These are phyloP conservation scores for Lentinus brumalis DNA, from an alignment of 768 basidiomycete genomes.

Conservation along the genomic window DNA sequence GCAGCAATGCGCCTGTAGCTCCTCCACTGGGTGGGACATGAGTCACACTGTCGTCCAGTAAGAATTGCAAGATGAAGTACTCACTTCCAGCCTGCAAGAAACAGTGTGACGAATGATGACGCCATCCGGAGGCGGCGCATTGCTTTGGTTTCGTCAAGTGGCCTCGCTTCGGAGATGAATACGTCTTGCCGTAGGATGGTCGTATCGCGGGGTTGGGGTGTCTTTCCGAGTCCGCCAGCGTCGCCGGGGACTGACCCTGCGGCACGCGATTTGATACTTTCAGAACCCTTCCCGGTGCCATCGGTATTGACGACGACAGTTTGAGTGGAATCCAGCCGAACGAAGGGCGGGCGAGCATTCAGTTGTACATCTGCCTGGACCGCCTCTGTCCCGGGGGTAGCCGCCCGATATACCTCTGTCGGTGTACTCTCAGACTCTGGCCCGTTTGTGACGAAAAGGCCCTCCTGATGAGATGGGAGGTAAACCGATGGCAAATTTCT, in stretches of 20 bases:
- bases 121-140: conserved; percentile 24
- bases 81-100: conserved; percentile 33
- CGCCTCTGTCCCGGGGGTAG: not conserved
- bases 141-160: conserved; percentile 9
- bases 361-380: not conserved
- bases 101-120: conserved; percentile 25
- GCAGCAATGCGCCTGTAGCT: conserved; percentile 29
- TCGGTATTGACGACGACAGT: not conserved
- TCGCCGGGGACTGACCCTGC: not conserved
- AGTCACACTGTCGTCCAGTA: not conserved
- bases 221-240: not conserved
- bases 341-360: conserved; percentile 8
- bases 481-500: too few relatives aligned
- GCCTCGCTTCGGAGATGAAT: not conserved
- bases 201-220: not conserved
- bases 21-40: conserved; percentile 22
- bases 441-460: too few relatives aligned
- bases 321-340: conserved; percentile 1
- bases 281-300: conserved; percentile 1
- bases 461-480: too few relatives aligned
- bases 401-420: conserved; percentile 3
- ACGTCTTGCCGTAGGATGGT: not conserved
- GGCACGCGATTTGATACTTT: not conserved
- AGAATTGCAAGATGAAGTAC: not conserved
- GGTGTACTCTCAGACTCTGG: not conserved